Evolutionary conservation across 257 asterid genomes (phyloP).

Genomic region (Solanum boliviense): DNA sequence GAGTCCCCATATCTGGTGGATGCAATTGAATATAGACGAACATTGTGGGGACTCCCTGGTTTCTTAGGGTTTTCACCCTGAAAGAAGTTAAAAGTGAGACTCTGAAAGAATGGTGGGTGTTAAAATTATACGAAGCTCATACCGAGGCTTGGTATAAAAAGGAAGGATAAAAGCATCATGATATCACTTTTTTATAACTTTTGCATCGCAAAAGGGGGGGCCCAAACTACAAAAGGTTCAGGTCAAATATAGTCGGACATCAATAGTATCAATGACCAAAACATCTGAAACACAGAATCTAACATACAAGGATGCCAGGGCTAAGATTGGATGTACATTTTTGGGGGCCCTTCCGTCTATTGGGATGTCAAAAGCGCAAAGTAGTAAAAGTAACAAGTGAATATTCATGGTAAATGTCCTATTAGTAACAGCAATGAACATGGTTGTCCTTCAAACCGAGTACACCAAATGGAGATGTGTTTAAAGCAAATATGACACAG

Average conservation of each 20-base stretch:
- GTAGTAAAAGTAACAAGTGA: not conserved
- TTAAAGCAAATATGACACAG: not conserved
- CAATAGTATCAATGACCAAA: not conserved
- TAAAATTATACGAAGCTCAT: not conserved
- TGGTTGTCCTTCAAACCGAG: not conserved
- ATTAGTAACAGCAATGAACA: not conserved
- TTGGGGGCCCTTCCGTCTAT: not conserved
- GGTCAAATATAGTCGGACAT: not conserved
- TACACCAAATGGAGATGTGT: not conserved
- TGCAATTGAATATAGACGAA: conserved; percentile 84
- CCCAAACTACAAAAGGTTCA: not conserved
- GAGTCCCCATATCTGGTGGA: conserved; percentile 85
- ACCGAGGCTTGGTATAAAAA: not conserved
- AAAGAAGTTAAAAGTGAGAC: not conserved
- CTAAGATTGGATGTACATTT: not conserved
- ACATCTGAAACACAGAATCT: not conserved
- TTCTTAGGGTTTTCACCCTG: conserved; percentile 95
- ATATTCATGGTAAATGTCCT: not conserved
- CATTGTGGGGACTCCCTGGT: conserved; percentile 83
- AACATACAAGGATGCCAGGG: not conserved
- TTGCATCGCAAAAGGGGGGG: not conserved
- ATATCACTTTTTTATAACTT: not conserved
- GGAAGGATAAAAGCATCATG: not conserved
- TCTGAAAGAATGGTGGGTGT: not conserved
- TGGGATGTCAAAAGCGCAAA: not conserved